Evolutionary conservation across 148 eudicot genomes (phyloP).

Genomic region (Talinum fruticosum): DNA sequence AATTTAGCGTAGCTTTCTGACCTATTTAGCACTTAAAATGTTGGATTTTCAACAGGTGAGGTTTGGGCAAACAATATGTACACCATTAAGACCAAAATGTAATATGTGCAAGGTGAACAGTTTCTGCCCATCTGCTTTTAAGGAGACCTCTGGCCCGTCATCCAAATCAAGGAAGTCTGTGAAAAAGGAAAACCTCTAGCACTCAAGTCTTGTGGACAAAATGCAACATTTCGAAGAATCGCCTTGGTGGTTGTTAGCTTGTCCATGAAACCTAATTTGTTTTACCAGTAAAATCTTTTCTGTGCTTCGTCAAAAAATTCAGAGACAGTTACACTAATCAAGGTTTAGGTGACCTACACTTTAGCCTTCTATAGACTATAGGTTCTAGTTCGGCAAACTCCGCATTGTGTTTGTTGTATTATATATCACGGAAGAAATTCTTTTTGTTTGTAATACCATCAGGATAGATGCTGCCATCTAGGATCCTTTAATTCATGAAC

Average conservation of each 20-base stretch:
- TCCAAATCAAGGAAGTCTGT: constrained; percentile 51
- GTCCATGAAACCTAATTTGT: neutral
- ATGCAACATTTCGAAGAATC: neutral
- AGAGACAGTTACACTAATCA: neutral
- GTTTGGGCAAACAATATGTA: constrained; percentile 90
- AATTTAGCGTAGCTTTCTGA: neutral
- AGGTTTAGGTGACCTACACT: neutral
- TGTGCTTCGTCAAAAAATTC: neutral
- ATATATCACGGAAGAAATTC: neutral
- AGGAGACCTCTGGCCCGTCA: constrained; percentile 53
- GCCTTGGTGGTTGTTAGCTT: neutral
- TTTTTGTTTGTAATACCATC: neutral
- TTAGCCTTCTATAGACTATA: neutral
- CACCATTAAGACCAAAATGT: constrained; percentile 80
- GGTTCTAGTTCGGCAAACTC: neutral
- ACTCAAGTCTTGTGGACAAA: neutral
- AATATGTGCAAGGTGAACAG: constrained; percentile 50
- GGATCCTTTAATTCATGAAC: neutral
- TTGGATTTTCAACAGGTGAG: constrained; percentile 54
- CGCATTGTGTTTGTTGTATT: neutral
- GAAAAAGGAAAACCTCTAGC: neutral
- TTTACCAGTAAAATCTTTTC: neutral
- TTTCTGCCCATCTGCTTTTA: constrained; percentile 86
- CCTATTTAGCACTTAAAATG: neutral
- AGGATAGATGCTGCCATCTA: neutral